Base-by-base conservation (phyloP, 495 filamentous ascomycete species). In the Cercophora sp. region DNA sequence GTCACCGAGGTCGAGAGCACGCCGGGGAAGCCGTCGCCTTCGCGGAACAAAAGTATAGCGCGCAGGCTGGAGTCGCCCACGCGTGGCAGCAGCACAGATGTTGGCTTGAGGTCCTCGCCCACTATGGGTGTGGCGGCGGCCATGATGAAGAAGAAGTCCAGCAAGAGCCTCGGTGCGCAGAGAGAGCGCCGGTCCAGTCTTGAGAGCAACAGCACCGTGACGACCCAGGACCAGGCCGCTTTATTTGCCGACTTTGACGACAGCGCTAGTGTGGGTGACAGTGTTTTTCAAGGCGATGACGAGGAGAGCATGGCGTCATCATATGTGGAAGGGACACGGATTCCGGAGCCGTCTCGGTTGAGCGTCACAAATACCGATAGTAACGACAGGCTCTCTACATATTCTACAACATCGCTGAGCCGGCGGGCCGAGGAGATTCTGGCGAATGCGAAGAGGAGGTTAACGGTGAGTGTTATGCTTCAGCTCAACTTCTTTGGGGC, bases 381-480 rank as follows among this genome's bases (percentile, higher is more conserved):
- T 53, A 59, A 61, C 2, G 65, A 70, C 25, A 56, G 67, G 27
- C 27, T 64, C 42, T 68, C 65, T 1, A 70, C 63, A 31, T 80
- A 83, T 57, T 86, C 88, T 22, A 85, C 84, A 39, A 83, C 79
- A 10, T 83, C 88, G 5, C 64, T 96, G 64, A 93, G 88, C 62
- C 84, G 83, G 53, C 78, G 88, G 60, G 91, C 91, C 9, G 91
- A 96, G 65, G 73, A 87, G 52, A 96, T 96, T 64, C 73, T 96
- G 36, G 88, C 89, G 29, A 94, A 94, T 70, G 91, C 91, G 24
- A 96, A 96, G 70, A 85, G 81, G 66, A 78, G 90, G 58, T 71
- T 96, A 35, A 89, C 87, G 68, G 91, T 96, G 77, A 68, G 88
- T 69, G 42, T 47, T 4, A 8, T 24, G 3, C 16, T 37, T 22